phyloP scores from a whole-genome alignment of 2,329 filamentous ascomycete genomes.

The Ceratocystis destructans region DNA sequence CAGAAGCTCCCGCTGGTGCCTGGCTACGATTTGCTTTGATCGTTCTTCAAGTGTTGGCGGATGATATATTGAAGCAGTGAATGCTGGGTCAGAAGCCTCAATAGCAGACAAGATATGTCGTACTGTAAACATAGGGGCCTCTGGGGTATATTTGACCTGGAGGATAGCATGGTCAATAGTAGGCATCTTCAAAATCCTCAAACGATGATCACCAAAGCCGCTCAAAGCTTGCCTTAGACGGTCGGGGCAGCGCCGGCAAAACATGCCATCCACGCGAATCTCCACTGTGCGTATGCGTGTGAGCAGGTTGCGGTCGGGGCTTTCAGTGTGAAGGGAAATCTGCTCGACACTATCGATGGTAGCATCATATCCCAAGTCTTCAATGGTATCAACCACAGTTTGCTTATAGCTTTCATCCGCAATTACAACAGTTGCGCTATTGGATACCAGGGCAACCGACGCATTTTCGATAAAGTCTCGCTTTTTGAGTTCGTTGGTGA shows the following conservation, averaged over 20 bases:
- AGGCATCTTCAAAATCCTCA: constrained; percentile 42
- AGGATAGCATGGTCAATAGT: constrained; percentile 52
- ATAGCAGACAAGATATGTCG: constrained; percentile 59
- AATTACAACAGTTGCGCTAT: constrained; percentile 51
- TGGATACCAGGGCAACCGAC: constrained; percentile 50
- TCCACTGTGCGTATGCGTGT: constrained; percentile 41
- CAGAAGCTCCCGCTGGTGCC: constrained; percentile 55
- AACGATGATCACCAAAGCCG: constrained; percentile 33
- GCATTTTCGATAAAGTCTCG: constrained; percentile 37
- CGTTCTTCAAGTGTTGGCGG: constrained; percentile 74
- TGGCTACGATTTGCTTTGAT: constrained; percentile 55
- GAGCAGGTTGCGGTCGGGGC: constrained; percentile 23
- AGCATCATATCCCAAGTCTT: constrained; percentile 54
- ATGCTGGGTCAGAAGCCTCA: constrained; percentile 47
- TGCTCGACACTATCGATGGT: constrained; percentile 38
- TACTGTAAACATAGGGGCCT: constrained; percentile 56
- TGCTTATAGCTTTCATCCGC: constrained; percentile 25
- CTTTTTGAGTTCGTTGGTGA: constrained; percentile 46
- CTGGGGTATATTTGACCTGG: constrained; percentile 55
- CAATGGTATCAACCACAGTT: constrained; percentile 35
- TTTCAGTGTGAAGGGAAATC: constrained; percentile 27
- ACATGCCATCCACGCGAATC: constrained; percentile 57
- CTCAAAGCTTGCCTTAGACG: constrained; percentile 41
- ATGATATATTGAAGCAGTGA: constrained; percentile 59
- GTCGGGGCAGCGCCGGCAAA: constrained; percentile 56